Evolutionary conservation across 2,329 filamentous ascomycete genomes (phyloP), one percentile per base, ranked within the genome.

Genomic region (Colletotrichum destructivum): DNA sequence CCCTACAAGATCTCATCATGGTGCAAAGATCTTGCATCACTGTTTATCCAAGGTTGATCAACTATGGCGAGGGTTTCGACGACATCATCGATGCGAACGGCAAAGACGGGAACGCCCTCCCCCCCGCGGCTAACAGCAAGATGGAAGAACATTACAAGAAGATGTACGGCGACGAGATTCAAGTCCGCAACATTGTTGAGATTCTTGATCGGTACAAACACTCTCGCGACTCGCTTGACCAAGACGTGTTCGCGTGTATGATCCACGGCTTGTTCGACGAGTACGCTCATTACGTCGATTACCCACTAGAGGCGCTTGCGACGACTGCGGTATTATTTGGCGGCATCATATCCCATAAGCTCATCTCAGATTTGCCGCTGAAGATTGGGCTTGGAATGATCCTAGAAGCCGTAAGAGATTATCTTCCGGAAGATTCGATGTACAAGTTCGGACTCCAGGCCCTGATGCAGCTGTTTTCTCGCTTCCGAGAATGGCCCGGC

Each of bases 131-230:
- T 65, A 95, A 97, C 75, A 90, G 89, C 74, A 94, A 94, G 80
- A 99, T 99, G 96, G 95, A 98, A 78, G 94, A 98, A 75, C 92
- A 98, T 74, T 99, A 98, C 81, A 98, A 98, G 82, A 94, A 94
- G 78, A 98, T 99, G 95, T 99, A 99, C 80, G 93, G 94, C 75
- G 93, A 94, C 75, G 94, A 98, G 75, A 91, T 95, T 23, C 92
- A 96, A 74, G 93, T 98, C 21, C 90, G 94, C 66, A 91, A 94
- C 66, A 93, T 99, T 74, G 93, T 99, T 62, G 91, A 93, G 73
- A 90, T 94, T 49, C 89, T 99, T 77, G 92, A 94, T 74, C 89
- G 90, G 67, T 97, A 98, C 84, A 98, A 99, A 81, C 91, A 91
- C 67, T 98, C 97, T 0, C 90, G 91, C 59, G 93, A 96, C 72